Percentiles rank a stretch among this genome's conserved stretches.
These are phyloP conservation scores for Rhododendron ovatum DNA, from an alignment of 148 eudicot species.

Conservation along the genomic window DNA sequence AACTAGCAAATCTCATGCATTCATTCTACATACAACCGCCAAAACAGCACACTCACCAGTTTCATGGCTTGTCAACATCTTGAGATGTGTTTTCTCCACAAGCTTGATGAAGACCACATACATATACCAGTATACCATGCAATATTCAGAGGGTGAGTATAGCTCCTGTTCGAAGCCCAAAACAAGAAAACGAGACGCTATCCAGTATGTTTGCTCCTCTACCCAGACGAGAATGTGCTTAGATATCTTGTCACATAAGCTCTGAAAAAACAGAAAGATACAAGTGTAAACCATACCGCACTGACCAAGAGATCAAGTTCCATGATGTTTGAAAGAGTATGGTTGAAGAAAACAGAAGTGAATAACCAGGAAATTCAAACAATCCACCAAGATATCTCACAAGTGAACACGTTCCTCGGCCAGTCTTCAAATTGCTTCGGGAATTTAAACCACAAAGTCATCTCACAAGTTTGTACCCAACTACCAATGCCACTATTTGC, in stretches of 20 bases:
- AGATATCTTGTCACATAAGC: constrained; percentile 42
- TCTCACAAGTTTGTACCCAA: background rate
- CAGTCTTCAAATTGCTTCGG: background rate
- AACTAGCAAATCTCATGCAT: background rate
- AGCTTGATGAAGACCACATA: constrained; percentile 78
- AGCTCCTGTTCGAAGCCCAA: constrained; percentile 92
- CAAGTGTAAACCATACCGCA: background rate
- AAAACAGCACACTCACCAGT: constrained; percentile 43
- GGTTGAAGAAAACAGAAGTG: background rate
- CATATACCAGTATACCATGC: constrained; percentile 99
- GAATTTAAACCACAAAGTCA: background rate
- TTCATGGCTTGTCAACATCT: constrained; percentile 49
- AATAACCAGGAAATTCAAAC: background rate
- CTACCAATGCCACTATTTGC: background rate
- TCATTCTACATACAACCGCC: background rate
- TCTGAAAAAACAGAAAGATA: constrained; percentile 38
- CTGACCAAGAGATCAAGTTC: constrained; percentile 5
- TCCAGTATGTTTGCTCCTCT: constrained; percentile 97
- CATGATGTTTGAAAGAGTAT: background rate
- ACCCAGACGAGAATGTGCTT: constrained; percentile 83
- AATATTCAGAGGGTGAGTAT: constrained; percentile 76
- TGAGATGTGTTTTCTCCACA: constrained; percentile 87
- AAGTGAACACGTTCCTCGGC: background rate
- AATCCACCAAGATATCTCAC: background rate
- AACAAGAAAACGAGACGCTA: constrained; percentile 75